Evolutionary conservation across 140 eudicot species (phyloP).

Genomic region (Erigeron philadelphicus): DNA sequence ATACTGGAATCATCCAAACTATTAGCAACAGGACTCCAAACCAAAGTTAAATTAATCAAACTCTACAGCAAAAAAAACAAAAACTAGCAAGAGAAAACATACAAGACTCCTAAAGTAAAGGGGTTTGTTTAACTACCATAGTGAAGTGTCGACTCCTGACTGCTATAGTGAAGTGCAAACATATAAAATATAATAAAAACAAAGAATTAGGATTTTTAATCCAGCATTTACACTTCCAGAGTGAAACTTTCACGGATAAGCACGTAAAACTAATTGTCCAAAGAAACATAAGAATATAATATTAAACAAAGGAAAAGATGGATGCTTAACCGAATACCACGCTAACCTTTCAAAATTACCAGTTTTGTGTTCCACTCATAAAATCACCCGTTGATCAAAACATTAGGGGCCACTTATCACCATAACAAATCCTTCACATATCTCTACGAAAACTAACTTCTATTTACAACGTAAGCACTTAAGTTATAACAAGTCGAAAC

Average conservation of each 20-base stretch:
- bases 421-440: too few relatives aligned
- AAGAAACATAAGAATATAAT: neutral
- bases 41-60: neutral
- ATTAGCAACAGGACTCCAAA: neutral
- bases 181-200: neutral
- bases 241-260: neutral
- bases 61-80: neutral
- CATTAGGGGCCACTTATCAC: too few relatives aligned
- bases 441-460: too few relatives aligned
- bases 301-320: neutral
- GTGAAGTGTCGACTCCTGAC: neutral
- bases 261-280: neutral
- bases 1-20: neutral
- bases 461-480: too few relatives aligned
- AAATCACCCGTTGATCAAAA: neutral
- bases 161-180: conserved; percentile 8
- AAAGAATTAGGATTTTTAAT: neutral
- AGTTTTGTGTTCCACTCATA: neutral
- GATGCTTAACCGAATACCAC: neutral
- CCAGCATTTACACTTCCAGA: conserved; percentile 1
- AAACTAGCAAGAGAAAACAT: neutral
- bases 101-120: neutral
- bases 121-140: neutral
- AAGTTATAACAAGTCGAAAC: too few relatives aligned
- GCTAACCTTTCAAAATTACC: neutral